Evolutionary conservation across 257 asterid genomes (phyloP).

Genomic region (Anisodus tanguticus): DNA sequence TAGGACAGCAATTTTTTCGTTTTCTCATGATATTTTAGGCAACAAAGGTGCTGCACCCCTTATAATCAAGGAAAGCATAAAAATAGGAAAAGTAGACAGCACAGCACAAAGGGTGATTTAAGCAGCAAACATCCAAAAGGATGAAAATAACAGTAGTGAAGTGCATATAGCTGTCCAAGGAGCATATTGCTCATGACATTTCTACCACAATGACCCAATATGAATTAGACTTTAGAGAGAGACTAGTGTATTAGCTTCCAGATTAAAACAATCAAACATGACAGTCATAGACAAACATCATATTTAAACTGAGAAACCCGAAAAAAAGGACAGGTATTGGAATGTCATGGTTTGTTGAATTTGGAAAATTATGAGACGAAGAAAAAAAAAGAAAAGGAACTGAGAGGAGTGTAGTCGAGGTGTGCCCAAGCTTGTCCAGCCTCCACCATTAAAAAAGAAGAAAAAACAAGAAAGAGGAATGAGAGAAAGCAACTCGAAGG

Average conservation of each 20-base stretch:
- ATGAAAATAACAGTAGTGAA: neutral
- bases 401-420: neutral
- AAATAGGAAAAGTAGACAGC: neutral
- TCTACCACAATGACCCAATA: neutral
- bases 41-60: neutral
- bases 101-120: conserved; percentile 8
- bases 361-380: neutral
- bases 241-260: neutral
- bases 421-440: neutral
- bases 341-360: neutral
- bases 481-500: conserved; percentile 16
- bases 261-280: conserved; percentile 8
- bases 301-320: neutral
- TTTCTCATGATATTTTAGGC: neutral
- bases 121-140: neutral
- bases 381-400: neutral
- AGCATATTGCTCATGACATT: neutral
- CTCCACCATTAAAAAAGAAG: neutral
- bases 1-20: neutral
- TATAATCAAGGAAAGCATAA: conserved; percentile 1
- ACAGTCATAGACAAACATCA: neutral
- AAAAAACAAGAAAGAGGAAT: neutral
- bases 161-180: conserved; percentile 14
- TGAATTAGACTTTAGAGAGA: neutral
- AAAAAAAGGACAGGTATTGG: neutral